Evolutionary conservation across 106 monocot species (phyloP).

Genomic region (Phalaenopsis aphrodite): DNA sequence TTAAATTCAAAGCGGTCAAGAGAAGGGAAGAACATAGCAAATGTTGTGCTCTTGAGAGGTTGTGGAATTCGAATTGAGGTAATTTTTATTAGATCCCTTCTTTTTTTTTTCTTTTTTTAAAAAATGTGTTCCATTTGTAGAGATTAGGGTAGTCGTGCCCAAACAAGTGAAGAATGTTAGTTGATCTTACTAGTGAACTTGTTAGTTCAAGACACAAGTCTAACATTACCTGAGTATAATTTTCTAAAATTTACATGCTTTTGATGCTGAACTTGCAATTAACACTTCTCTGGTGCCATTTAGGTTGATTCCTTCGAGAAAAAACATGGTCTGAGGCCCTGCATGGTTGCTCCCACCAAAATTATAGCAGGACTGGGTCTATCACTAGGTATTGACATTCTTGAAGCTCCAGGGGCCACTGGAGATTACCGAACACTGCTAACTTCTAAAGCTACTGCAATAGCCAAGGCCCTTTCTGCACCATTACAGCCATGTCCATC

Average conservation of each 20-base stretch:
- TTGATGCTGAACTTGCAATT: not conserved
- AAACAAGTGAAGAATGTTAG: not conserved
- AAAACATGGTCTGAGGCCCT: conserved; percentile 65
- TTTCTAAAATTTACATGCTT: no score
- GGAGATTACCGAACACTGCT: conserved; percentile 88
- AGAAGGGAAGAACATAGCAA: conserved; percentile 85
- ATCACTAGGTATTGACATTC: conserved; percentile 85
- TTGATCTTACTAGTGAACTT: no score
- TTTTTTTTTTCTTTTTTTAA: not conserved
- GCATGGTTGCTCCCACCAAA: conserved; percentile 99
- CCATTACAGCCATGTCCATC: conserved; percentile 59
- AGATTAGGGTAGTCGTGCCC: not conserved
- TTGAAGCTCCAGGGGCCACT: conserved; percentile 95
- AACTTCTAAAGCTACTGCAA: conserved; percentile 80
- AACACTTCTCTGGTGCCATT: not conserved
- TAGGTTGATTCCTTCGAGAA: conserved; percentile 76
- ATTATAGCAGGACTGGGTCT: conserved; percentile 95
- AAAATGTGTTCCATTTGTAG: not conserved
- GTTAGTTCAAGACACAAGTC: no score
- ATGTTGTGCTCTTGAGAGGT: conserved; percentile 89
- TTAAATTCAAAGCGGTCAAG: conserved; percentile 62
- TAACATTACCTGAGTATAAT: no score
- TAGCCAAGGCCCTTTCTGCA: conserved; percentile 87
- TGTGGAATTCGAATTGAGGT: conserved; percentile 99
- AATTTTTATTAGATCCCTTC: conserved; percentile 9